Percentiles rank a stretch among this genome's conserved stretches.
Evolutionary conservation across 2,329 filamentous ascomycete species (phyloP).

Genomic region (Alternaria infectoria): DNA sequence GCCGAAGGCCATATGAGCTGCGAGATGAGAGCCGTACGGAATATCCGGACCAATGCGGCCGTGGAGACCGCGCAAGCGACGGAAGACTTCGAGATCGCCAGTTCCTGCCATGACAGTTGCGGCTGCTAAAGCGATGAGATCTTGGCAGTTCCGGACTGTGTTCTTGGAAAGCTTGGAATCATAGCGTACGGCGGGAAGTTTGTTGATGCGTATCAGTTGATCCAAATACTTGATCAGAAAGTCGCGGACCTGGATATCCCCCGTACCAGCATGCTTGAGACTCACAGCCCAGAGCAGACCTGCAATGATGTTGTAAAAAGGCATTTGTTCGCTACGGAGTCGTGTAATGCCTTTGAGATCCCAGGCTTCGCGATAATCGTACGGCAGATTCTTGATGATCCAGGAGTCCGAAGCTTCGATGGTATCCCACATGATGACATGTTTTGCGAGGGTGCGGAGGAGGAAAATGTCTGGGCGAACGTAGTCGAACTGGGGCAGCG

Average conservation of each 20-base stretch:
- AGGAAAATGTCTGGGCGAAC: conserved; percentile 92
- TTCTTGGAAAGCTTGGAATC: conserved; percentile 84
- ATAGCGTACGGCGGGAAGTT: conserved; percentile 69
- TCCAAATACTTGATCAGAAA: conserved; percentile 84
- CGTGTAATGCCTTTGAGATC: conserved; percentile 65
- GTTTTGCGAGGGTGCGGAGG: conserved; percentile 84
- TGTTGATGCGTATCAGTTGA: conserved; percentile 79
- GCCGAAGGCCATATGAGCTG: conserved; percentile 89
- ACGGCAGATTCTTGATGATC: conserved; percentile 76
- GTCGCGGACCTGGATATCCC: conserved; percentile 73
- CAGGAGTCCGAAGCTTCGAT: conserved; percentile 77
- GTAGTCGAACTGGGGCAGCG: conserved; percentile 90
- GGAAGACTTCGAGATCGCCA: conserved; percentile 83
- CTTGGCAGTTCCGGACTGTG: conserved; percentile 88
- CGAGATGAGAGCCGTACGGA: conserved; percentile 92
- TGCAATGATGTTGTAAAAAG: conserved; percentile 90
- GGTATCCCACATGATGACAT: conserved; percentile 90
- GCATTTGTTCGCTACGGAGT: conserved; percentile 81
- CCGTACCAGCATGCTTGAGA: conserved; percentile 56
- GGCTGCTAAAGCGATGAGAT: conserved; percentile 79
- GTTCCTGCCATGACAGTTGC: conserved; percentile 96
- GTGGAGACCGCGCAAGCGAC: conserved; percentile 85
- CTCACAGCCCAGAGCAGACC: conserved; percentile 78
- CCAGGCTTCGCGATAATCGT: conserved; percentile 68
- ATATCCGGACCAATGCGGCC: conserved; percentile 83